Evolutionary conservation across 2,329 filamentous ascomycete genomes (phyloP).

Genomic region (Hypomyces perniciosus): DNA sequence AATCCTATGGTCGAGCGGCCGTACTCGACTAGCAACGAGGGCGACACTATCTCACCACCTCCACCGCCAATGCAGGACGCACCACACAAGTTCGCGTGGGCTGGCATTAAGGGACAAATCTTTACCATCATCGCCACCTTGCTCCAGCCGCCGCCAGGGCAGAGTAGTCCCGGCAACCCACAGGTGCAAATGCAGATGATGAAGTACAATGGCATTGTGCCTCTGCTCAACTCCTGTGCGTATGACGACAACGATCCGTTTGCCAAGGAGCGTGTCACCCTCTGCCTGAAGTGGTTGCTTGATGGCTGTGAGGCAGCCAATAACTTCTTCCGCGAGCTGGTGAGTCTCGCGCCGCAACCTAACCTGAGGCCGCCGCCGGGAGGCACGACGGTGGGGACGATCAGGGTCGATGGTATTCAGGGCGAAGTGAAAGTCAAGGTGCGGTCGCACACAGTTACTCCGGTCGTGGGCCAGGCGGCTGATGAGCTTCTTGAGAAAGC

Average conservation of each 20-base stretch:
- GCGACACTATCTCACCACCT: constrained; percentile 21
- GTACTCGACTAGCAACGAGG: constrained; percentile 38
- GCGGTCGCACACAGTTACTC: constrained; percentile 28
- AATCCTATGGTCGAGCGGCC: constrained; percentile 55
- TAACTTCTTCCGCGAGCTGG: constrained; percentile 61
- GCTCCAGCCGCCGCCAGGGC: constrained; percentile 70
- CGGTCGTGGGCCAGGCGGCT: constrained; percentile 14
- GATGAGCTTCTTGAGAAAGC: constrained; percentile 39
- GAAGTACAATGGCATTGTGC: constrained; percentile 76
- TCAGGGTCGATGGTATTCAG: constrained; percentile 50
- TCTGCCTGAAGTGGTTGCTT: constrained; percentile 79
- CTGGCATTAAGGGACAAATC: constrained; percentile 83
- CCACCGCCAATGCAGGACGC: constrained; percentile 51
- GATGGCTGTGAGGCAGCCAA: constrained; percentile 70
- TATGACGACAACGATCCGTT: constrained; percentile 94
- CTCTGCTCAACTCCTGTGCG: constrained; percentile 79
- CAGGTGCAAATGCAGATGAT: constrained; percentile 85
- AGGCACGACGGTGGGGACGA: constrained; percentile 34
- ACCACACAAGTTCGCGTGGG: constrained; percentile 59
- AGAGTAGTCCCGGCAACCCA: constrained; percentile 57
- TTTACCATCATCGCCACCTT: constrained; percentile 85
- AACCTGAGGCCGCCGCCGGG: constrained; percentile 31
- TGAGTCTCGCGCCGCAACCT: constrained; percentile 38
- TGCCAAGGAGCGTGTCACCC: constrained; percentile 83
- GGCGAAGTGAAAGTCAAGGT: constrained; percentile 53